phyloP scores from a whole-genome alignment of 2,329 filamentous ascomycete genomes.

The Calonectria ilicicola region DNA sequence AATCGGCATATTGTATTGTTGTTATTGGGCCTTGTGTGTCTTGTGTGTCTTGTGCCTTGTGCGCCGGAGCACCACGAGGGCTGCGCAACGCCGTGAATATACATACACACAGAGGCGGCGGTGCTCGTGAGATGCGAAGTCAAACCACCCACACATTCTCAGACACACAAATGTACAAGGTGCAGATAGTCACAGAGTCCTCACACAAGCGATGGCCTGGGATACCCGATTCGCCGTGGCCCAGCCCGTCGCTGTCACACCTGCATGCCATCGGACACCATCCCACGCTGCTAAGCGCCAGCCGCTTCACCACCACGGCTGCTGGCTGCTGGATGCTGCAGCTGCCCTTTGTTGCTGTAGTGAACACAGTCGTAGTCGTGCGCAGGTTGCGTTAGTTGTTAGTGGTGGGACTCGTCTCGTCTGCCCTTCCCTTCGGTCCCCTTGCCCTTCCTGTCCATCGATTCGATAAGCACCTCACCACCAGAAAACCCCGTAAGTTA shows the following conservation, averaged over 20 bases:
- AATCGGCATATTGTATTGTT: not conserved
- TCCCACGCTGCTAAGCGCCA: conserved; percentile 28
- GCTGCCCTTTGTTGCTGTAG: not conserved
- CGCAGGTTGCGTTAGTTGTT: too few relatives aligned
- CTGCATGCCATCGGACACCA: conserved; percentile 20
- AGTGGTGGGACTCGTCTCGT: not conserved
- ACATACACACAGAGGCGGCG: not conserved
- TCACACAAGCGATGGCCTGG: not conserved
- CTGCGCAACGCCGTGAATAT: not conserved
- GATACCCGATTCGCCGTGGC: conserved; percentile 19
- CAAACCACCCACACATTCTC: not conserved
- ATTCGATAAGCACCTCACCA: conserved; percentile 14
- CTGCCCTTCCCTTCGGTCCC: not conserved
- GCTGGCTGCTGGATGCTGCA: not conserved
- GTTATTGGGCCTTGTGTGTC: not conserved
- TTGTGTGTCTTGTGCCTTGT: not conserved
- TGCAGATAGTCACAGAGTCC: conserved; percentile 9
- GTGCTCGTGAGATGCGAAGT: not conserved
- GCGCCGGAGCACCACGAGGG: not conserved
- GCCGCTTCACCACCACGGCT: conserved; percentile 16
- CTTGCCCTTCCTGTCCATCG: not conserved
- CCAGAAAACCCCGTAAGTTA: conserved; percentile 9
- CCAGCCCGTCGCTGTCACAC: not conserved
- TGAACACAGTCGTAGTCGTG: not conserved
- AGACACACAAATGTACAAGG: conserved; percentile 1